Percentiles rank a stretch among this genome's conserved stretches.
Conservation (phyloP, 2,329 filamentous ascomycete genomes). For the Calonectria hongkongensis region DNA sequence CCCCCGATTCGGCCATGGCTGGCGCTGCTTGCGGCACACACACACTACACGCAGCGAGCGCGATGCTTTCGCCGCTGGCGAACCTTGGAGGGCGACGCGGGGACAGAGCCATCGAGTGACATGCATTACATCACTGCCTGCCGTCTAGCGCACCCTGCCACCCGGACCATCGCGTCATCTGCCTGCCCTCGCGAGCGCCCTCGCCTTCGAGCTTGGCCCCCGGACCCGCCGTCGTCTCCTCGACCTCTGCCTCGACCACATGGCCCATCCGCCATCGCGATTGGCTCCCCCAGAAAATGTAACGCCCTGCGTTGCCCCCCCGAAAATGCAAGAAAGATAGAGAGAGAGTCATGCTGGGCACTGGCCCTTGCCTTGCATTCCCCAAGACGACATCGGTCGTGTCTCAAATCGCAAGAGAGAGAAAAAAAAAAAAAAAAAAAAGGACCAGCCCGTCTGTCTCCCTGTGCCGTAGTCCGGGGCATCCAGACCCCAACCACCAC, state of each 20-base stretch:
- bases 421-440: neutral
- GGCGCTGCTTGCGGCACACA: neutral
- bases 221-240: slow-evolving; percentile 37
- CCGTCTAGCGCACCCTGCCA: neutral
- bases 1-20: slow-evolving; percentile 20
- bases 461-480: neutral
- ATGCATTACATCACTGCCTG: slow-evolving; percentile 25
- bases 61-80: neutral
- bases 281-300: slow-evolving; percentile 44
- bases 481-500: slow-evolving; percentile 2
- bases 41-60: no score
- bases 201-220: slow-evolving; percentile 12
- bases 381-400: neutral
- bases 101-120: neutral
- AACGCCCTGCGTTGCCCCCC: slow-evolving; percentile 9
- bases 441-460: neutral
- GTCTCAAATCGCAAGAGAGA: neutral
- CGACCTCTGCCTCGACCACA: slow-evolving; percentile 53
- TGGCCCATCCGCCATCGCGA: slow-evolving; percentile 45
- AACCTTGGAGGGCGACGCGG: neutral
- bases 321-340: slow-evolving; percentile 18
- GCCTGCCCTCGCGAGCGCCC: slow-evolving; percentile 10
- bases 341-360: slow-evolving; percentile 17
- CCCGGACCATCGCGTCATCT: slow-evolving; percentile 29
- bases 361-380: neutral